Evolutionary conservation across 2,329 filamentous ascomycete species (phyloP), one percentile per base, ranked within the genome.

Genomic region (Clonostachys byssicola): DNA sequence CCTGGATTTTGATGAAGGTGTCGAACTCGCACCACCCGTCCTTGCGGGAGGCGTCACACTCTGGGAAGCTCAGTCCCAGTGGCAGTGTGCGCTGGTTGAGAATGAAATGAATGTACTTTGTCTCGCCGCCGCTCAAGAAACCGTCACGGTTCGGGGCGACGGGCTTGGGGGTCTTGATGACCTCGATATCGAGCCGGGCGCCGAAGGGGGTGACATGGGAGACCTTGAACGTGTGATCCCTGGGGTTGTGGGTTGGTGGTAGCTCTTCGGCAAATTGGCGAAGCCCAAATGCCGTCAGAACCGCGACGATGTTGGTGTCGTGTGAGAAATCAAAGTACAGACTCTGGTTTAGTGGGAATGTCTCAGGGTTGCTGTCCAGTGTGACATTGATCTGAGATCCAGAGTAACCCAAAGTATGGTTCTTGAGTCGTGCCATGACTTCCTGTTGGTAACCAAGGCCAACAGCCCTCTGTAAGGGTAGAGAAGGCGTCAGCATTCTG

Each of bases 251-350:
- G 12, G 73, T 71, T 2, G 76, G 68, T 1, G 82, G 80, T 5
- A 90, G 70, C 13, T 77, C 67, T 17, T 77, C 70, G 2, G 74
- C 70, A 58, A 92, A 90, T 58, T 91, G 87, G 4, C 68, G 80
- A 42, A 91, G 71, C 2, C 86, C 86, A 50, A 92, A 87, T 0
- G 88, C 87, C 0, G 85, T 82, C 5, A 91, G 68, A 52, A 90
- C 78, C 23, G 78, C 77, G 55, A 85, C 72, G 50, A 89, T 88
- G 60, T 87, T 88, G 34, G 84, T 86, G 64, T 92, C 88, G 62
- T 92, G 88, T 14, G 80, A 84, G 62, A 91, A 91, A 68, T 91
- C 88, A 44, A 91, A 78, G 62, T 90, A 89, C 14, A 92, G 71
- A 18, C 72, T 77, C 60, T 92, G 88, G 59, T 89, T 80, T 5